Base-by-base conservation (phyloP, 75 land plant genomes). In the Pseudotsuga menziesii region DNA sequence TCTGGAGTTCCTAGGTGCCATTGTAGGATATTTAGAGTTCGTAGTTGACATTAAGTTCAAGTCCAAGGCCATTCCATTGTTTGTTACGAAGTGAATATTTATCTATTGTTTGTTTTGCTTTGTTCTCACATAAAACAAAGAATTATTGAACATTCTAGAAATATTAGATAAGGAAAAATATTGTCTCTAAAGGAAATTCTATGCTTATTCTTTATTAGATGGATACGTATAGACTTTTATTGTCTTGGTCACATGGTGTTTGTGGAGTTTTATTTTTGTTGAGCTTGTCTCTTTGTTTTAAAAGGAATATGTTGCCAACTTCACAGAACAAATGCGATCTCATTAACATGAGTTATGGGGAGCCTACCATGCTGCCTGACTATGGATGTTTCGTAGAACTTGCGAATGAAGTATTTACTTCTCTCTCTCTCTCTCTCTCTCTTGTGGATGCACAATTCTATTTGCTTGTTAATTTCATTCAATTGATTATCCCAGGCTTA, bases 281-380 rank as follows among this genome's bases (percentile, higher is more conserved):
- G 20, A 63, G 19, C 36, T 74, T 3, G 23, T 22, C 23, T 19
- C 27, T 63, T 41, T 8, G 54, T 32, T 66, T 41, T 66, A 32
- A 66, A 19, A 66, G n/a, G 6, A 11, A 36, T 26, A 44, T 66
- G 71, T 19, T 69, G 35, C 52, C 41, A 22, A 61, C 14, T 67
- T 74, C 83, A 72, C 98, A 97, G 99, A 92, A 92, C 70, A 97
- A 97, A 83, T 97, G 99, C 76, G 92, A 97, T 82, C 88, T 97
- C 36, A 97, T 97, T 83, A 97, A 97, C 77, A 97, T 97, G 99
- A 97, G 99, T 77, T 97, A 97, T 87, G 99, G 99, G 48, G 99
- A 97, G 77, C 87, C 93, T 61, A 87, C 98, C 25, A 69, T 89
- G 20, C 73, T 88, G 29, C 99, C 99, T 62, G 95, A 97, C 73